Conservation (phyloP, 2,329 filamentous ascomycete species). For the Lachnellula occidentalis region DNA sequence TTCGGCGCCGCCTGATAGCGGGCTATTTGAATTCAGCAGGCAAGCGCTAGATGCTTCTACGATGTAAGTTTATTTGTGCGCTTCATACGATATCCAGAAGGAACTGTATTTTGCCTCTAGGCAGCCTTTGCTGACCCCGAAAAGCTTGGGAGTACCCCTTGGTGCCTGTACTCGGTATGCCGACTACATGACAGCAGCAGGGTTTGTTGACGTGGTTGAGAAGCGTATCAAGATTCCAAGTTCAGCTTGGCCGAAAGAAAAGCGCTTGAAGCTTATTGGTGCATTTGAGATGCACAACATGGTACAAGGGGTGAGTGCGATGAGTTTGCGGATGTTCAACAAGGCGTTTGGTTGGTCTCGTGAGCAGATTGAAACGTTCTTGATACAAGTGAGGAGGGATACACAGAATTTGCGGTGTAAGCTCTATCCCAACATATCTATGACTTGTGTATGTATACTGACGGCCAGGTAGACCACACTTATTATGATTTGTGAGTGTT, state of each 20-base stretch:
- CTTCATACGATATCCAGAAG: not conserved
- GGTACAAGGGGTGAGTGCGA: slow-evolving; percentile 10
- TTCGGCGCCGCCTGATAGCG: slow-evolving; percentile 11
- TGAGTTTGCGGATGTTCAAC: slow-evolving; percentile 16
- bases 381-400: slow-evolving; percentile 15
- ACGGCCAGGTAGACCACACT: not conserved
- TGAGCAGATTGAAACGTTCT: slow-evolving; percentile 14
- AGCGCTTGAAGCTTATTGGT: slow-evolving; percentile 15
- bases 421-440: not conserved
- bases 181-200: slow-evolving; percentile 9
- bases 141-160: slow-evolving; percentile 3
- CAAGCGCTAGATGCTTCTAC: slow-evolving; percentile 38
- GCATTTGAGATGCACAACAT: slow-evolving; percentile 20
- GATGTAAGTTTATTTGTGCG: slow-evolving; percentile 2
- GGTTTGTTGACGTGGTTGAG: slow-evolving; percentile 25
- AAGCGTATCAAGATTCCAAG: slow-evolving; percentile 7
- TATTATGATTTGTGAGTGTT: not conserved
- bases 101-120: slow-evolving; percentile 13
- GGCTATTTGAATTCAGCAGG: slow-evolving; percentile 33
- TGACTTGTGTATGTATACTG: not conserved
- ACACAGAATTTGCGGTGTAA: slow-evolving; percentile 9
- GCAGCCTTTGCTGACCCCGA: slow-evolving; percentile 29
- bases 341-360: slow-evolving; percentile 14
- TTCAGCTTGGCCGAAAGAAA: slow-evolving; percentile 16
- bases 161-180: slow-evolving; percentile 5